Conservation (phyloP, 441 rosid species). For the Aquilaria agallochum region DNA sequence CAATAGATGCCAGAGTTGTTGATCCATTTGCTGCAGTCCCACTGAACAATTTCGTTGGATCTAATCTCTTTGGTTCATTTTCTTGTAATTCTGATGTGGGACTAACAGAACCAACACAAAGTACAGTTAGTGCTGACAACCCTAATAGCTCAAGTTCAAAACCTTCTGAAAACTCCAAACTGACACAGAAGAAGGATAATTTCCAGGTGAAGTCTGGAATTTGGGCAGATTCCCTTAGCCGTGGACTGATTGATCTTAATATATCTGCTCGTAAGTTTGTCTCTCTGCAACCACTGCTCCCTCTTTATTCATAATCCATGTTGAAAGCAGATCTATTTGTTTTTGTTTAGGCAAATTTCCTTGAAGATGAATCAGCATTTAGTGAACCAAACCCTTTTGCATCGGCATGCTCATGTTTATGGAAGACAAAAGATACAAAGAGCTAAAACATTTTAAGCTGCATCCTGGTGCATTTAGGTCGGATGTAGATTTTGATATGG, state of each 20-base stretch:
- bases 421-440: too few relatives aligned
- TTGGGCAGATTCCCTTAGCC: constrained; percentile 96
- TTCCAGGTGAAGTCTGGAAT: constrained; percentile 93
- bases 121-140: constrained; percentile 29
- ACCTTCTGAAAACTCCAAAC: constrained; percentile 33
- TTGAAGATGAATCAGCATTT: background rate
- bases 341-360: background rate
- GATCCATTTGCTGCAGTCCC: constrained; percentile 95
- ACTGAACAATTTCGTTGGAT: constrained; percentile 71
- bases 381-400: background rate
- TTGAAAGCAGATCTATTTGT: background rate
- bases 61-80: constrained; percentile 83
- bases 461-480: too few relatives aligned
- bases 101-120: constrained; percentile 38
- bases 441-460: too few relatives aligned
- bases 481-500: too few relatives aligned
- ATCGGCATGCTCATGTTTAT: too few relatives aligned
- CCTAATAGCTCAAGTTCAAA: constrained; percentile 32
- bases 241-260: constrained; percentile 96
- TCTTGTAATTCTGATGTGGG: constrained; percentile 49
- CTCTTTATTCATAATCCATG: constrained; percentile 1
- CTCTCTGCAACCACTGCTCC: constrained; percentile 5
- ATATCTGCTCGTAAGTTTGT: constrained; percentile 87
- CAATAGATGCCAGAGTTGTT: constrained; percentile 31
- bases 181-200: constrained; percentile 50